Base-by-base conservation (phyloP, 1,139 yeast genomes). In the Hansenula lynferdii region DNA sequence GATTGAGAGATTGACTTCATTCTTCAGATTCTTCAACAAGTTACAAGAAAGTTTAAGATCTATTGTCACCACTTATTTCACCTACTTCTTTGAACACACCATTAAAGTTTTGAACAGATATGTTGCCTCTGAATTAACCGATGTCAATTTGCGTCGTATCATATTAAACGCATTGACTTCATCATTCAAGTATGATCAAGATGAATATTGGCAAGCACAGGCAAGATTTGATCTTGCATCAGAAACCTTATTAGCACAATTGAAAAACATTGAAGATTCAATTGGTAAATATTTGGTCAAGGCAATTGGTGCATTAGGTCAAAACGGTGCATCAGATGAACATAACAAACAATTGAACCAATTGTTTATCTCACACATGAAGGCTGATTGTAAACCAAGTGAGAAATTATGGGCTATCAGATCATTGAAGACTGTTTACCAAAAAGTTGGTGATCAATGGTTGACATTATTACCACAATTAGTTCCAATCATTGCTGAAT, bases 361-460 rank as follows among this genome's bases (percentile, higher is more conserved):
- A 31, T 58, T 70, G 32, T 60, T 83, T 36, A 64, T 79, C 38
- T 60, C 62, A 15, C 85, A 79, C 50, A 70, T 82, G 75, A 73
- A 69, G 55, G 69, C 75, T 15, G 64, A 66, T 4, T 67, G 75
- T 47, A 56, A 60, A 34, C 56, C 78, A 14, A 62, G 64, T 40
- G 85, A 79, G 53, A 89, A 89, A 69, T 72, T 83, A 50, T 86
- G 96, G 95, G 79, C 96, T 23, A 75, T 87, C 38, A 78, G 83
- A 58, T 70, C 86, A 3, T 74, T 90, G 62, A 86, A 86, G 63
- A 71, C 79, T 20, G 77, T 92, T 30, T 92, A 89, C 73, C 85
- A 85, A 50, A 85, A 85, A 68, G 81, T 89, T 58, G 97, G 97
- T 38, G 97, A 92, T 56, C 89, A 82, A 60, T 92, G 98, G 98